Evolutionary conservation across 345 rosid genomes (phyloP), one percentile per base, ranked within the genome.

Genomic region (Pistacia atlantica): DNA sequence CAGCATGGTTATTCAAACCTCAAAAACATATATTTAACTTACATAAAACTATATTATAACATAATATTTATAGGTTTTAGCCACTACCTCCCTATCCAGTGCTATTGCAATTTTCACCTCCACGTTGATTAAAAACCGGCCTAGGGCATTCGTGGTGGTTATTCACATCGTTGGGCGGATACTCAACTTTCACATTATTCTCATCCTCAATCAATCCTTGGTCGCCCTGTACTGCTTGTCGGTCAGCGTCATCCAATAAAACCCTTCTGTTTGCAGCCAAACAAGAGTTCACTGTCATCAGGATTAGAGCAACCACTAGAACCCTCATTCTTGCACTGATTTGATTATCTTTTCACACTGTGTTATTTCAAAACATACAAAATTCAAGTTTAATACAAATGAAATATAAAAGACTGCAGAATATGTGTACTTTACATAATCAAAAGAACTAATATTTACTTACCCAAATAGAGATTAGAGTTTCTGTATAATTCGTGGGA

Each of bases 121-220:
- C 25, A 22, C 25, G 8, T 22, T 37, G 61, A 62, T 37, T 62
- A 37, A 79, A 79, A 25, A 52, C 71, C 16, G 37, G 48, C 73
- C 83, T 55, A 0, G 87, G 85, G 46, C 80, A 72, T 67, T 75
- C 58, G 67, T 82, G 83, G 67, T 80, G 85, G 59, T 80, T 68
- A 56, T 75, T 72, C 52, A 75, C 64, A 17, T 48, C 52, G 67
- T 33, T 75, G 35, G 46, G 37, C 4, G 75, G 73, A 42, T 75
- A 38, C 38, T 0, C 80, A 25, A 11, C 48, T 33, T 14, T 37
- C 3, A 5, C 18, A 48, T 51, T 37, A n/a, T 20, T 52, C 8
- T 14, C 31, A 18, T 42, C 58, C 49, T 20, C 61, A 5, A 17
- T 48, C 35, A 78, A 25, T 52, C 11, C 28, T 0, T 66, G 55